Base-by-base conservation (phyloP, 2,329 filamentous ascomycete genomes). In the Diaporthe humulicola region DNA sequence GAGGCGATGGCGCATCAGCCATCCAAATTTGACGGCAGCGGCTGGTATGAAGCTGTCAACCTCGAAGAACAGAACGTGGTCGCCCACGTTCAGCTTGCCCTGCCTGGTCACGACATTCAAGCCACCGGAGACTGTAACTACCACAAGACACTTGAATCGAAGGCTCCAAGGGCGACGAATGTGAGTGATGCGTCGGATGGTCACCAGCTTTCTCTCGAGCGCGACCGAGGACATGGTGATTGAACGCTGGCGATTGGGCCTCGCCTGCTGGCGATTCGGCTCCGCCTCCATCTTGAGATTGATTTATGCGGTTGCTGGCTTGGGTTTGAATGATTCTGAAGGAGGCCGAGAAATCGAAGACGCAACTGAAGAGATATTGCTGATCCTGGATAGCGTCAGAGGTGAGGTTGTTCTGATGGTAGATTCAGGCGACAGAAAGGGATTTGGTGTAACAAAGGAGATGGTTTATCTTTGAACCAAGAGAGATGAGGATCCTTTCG, bases 181-280 rank as follows among this genome's bases (percentile, higher is more conserved):
- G 0, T 71, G 36, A 1, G 70, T 70, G 61, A 83, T 78, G 3
- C 66, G 67, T 17, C 81, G 79, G 15, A 82, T 73, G 2, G 81
- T 79, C 6, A 82, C 81, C 1, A 83, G 78, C 76, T 84, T 81
- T 79, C 79, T 87, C 84, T 58, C 48, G 22, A 69, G 48, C 12
- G 33, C 14, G 1, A 36, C 22, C 9, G 33, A 33, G 5, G n/a
- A n/a, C n/a, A 28, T 52, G n/a, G 2, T 25, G 9, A 28, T 17
- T 4, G 38, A 45, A 48, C 40, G 15, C 6, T 4, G n/a, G 3
- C 5, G 2, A 4, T 22, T 22, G 14, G 17, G 8, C 40, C 33
- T 25, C 6, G 25, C 5, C 8, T 69, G 15, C 6, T 4, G n/a
- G 3, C 5, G 2, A 4, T 22, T 22, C 8, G 17, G 8, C 40